These are phyloP conservation scores for Colletotrichum chrysophilum DNA, from an alignment of 2,329 filamentous ascomycete species.

Conservation along the genomic window DNA sequence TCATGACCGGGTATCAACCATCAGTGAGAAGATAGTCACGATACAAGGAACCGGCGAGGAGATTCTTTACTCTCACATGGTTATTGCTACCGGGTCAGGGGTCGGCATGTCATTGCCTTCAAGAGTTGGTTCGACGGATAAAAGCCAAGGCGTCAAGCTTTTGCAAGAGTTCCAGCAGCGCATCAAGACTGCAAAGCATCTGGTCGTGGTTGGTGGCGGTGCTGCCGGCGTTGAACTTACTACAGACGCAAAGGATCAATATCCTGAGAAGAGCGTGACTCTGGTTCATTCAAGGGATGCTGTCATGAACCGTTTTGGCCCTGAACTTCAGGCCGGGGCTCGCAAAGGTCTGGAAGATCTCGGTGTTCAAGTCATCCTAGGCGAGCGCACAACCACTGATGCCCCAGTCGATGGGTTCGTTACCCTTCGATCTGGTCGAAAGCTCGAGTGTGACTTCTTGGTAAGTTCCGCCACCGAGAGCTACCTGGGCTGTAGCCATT, in stretches of 20 bases:
- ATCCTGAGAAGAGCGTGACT: conserved; percentile 60
- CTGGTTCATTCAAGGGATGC: conserved; percentile 61
- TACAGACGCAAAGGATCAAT: conserved; percentile 60
- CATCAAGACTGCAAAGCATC: conserved; percentile 45
- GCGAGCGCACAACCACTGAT: conserved; percentile 48
- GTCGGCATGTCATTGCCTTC: conserved; percentile 51
- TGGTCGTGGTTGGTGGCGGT: conserved; percentile 63
- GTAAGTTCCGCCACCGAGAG: conserved; percentile 35
- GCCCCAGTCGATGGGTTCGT: conserved; percentile 41
- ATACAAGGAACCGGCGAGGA: conserved; percentile 45
- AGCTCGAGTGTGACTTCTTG: conserved; percentile 54
- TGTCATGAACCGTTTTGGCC: conserved; percentile 58
- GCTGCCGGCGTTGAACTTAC: conserved; percentile 68
- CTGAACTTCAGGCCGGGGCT: conserved; percentile 42
- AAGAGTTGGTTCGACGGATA: conserved; percentile 48
- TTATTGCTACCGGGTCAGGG: conserved; percentile 62
- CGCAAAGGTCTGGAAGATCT: conserved; percentile 48
- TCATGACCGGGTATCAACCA: conserved; percentile 42
- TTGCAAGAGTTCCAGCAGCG: conserved; percentile 50
- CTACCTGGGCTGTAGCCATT: neutral
- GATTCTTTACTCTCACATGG: conserved; percentile 58
- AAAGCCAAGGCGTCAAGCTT: conserved; percentile 44
- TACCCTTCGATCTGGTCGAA: conserved; percentile 49
- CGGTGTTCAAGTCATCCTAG: conserved; percentile 55
- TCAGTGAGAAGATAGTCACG: conserved; percentile 41